phyloP scores from a whole-genome alignment of 2,329 filamentous ascomycete species.

The Phialocephala subalpina region DNA sequence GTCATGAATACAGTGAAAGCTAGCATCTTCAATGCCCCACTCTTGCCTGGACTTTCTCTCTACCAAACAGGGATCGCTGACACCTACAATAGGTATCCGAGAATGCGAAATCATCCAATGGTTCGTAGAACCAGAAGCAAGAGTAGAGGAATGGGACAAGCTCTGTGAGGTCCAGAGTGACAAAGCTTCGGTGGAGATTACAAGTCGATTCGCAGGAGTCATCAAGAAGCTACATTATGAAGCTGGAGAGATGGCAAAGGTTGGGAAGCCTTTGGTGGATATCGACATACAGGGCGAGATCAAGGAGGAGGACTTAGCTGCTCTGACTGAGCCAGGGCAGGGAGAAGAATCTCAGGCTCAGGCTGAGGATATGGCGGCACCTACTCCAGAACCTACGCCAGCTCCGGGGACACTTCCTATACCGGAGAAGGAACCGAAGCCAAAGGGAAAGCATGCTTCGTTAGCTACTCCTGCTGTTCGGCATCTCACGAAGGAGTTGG shows the following conservation, averaged over 20 bases:
- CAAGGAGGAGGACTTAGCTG: constrained; percentile 64
- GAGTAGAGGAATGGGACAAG: constrained; percentile 97
- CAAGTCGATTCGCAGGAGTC: constrained; percentile 91
- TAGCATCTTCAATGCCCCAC: no score
- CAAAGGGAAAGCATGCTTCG: constrained; percentile 68
- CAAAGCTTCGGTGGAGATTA: constrained; percentile 92
- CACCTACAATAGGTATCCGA: constrained; percentile 76
- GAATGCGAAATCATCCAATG: constrained; percentile 99
- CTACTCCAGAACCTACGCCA: constrained; percentile 8
- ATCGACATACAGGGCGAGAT: constrained; percentile 89
- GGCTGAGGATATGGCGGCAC: constrained; percentile 12
- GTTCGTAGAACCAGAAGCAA: constrained; percentile 96
- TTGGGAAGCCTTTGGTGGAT: constrained; percentile 92
- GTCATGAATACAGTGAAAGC: no score
- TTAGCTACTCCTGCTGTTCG: constrained; percentile 93
- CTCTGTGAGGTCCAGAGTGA: constrained; percentile 98
- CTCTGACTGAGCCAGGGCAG: constrained; percentile 45
- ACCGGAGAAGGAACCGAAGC: constrained; percentile 17
- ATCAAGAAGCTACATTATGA: constrained; percentile 98
- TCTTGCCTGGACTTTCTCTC: background rate
- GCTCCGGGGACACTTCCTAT: constrained; percentile 7
- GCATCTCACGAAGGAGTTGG: constrained; percentile 82
- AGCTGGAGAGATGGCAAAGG: constrained; percentile 93
- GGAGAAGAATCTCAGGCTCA: constrained; percentile 34
- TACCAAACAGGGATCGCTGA: constrained; percentile 22